A percentile compares a stretch with the other conserved stretches of the same genome.
phyloP scores from a whole-genome alignment of 495 filamentous ascomycete genomes.

The Xylaria flabelliformis region DNA sequence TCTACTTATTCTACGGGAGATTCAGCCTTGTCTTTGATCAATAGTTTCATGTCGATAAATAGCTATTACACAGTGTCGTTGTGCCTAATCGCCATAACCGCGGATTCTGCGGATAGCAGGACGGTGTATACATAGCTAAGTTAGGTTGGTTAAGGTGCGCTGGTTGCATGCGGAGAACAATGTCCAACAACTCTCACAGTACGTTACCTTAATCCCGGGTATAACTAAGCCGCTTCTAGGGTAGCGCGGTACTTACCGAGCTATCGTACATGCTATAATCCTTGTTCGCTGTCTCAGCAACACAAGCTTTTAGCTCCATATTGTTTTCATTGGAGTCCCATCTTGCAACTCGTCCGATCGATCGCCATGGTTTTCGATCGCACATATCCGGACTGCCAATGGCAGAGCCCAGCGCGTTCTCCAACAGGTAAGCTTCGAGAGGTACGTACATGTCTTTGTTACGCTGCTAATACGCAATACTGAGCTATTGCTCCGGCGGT shows the following conservation, averaged over 20 bases:
- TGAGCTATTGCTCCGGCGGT: conserved; percentile 21
- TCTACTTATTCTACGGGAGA: neutral
- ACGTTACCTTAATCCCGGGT: neutral
- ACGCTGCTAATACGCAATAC: conserved; percentile 8
- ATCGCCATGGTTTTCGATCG: conserved; percentile 1
- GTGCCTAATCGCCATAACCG: neutral
- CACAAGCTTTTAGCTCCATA: neutral
- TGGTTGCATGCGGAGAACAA: neutral
- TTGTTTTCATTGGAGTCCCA: neutral
- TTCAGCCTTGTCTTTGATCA: neutral
- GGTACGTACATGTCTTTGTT: neutral
- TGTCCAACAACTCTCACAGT: neutral
- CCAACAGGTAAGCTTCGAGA: neutral
- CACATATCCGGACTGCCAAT: neutral
- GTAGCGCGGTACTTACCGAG: neutral
- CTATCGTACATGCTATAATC: neutral
- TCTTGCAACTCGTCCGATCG: neutral
- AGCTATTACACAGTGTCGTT: neutral
- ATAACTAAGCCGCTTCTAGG: neutral
- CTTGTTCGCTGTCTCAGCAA: neutral
- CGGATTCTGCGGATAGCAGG: neutral
- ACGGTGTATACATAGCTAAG: neutral
- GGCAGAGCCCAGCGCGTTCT: neutral
- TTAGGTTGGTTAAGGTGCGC: neutral
- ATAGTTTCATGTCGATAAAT: neutral